Percentiles rank a stretch among this genome's conserved stretches.
phyloP scores from a whole-genome alignment of 164 flowering plant genomes.

The Vitis rotundifolia region DNA sequence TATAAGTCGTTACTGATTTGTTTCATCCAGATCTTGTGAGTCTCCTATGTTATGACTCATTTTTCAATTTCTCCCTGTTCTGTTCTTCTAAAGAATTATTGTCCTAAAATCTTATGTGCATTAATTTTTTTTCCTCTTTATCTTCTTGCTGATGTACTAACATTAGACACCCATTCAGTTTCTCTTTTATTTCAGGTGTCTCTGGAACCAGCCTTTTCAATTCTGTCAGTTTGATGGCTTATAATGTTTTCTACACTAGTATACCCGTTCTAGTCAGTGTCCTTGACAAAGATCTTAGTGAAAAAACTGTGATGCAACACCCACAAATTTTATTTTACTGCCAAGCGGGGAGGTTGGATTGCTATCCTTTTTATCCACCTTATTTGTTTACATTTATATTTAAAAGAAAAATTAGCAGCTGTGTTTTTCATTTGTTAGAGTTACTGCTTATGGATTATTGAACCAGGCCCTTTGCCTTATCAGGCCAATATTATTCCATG shows the following conservation, averaged over 20 bases:
- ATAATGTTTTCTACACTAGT: conserved; percentile 98
- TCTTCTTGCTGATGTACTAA: conserved; percentile 32
- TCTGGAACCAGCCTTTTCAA: conserved; percentile 97
- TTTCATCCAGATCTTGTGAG: conserved; percentile 97
- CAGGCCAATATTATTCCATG: not conserved
- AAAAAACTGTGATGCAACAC: conserved; percentile 95
- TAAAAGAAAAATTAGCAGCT: not conserved
- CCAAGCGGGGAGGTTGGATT: conserved; percentile 90
- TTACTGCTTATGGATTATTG: not conserved
- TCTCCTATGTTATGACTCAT: conserved; percentile 10
- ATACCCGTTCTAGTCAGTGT: conserved; percentile 88
- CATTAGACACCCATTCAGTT: conserved; percentile 48
- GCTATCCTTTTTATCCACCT: not conserved
- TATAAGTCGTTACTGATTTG: conserved; percentile 92
- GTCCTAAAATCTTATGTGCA: not conserved
- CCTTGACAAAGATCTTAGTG: conserved; percentile 96
- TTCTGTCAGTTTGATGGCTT: conserved; percentile 98
- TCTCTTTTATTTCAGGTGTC: conserved; percentile 97
- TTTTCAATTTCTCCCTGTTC: not conserved
- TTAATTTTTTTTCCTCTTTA: not conserved
- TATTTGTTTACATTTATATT: not conserved
- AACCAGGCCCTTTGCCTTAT: not conserved
- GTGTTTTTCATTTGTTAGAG: not conserved
- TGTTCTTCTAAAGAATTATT: not conserved
- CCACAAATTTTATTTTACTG: conserved; percentile 95